Percentiles rank a stretch among this genome's conserved stretches.
Conservation (phyloP, 768 basidiomycete species). For the Russula olivacea region DNA sequence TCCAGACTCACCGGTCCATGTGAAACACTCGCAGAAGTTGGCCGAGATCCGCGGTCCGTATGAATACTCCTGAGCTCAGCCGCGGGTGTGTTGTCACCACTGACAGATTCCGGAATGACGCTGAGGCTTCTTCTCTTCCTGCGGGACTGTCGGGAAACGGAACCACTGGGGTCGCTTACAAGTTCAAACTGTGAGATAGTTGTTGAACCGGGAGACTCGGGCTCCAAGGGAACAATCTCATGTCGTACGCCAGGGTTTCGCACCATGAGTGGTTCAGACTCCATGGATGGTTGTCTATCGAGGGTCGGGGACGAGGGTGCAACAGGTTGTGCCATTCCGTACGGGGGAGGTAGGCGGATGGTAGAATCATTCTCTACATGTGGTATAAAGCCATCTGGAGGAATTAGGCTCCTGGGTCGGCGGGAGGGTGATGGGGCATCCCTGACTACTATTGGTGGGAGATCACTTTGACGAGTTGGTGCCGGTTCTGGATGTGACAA, state of each 20-base stretch:
- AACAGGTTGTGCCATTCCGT: constrained; percentile 18
- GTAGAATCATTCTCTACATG: constrained; percentile 15
- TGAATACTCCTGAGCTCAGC: constrained; percentile 18
- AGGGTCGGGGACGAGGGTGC: constrained; percentile 1
- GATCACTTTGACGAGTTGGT: not conserved
- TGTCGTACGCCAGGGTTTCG: constrained; percentile 18
- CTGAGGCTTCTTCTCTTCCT: constrained; percentile 17
- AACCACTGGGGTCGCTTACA: constrained; percentile 21
- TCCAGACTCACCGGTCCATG: constrained; percentile 9
- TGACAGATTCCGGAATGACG: constrained; percentile 21
- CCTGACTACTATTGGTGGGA: constrained; percentile 11
- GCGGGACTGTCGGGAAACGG: constrained; percentile 19
- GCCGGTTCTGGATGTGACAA: not conserved
- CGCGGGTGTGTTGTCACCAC: constrained; percentile 22
- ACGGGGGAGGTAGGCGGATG: constrained; percentile 24
- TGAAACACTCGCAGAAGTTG: constrained; percentile 2
- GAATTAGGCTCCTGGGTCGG: constrained; percentile 20
- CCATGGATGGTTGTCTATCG: not conserved
- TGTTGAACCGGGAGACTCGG: constrained; percentile 24
- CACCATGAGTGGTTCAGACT: constrained; percentile 23
- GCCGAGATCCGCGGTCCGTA: constrained; percentile 14
- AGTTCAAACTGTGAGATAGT: constrained; percentile 26
- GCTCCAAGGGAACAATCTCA: not conserved
- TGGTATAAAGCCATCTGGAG: constrained; percentile 24
- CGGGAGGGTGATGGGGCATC: constrained; percentile 12